Conservation (phyloP, 768 basidiomycete genomes). For the Porphyrellus cyaneotinctus region DNA sequence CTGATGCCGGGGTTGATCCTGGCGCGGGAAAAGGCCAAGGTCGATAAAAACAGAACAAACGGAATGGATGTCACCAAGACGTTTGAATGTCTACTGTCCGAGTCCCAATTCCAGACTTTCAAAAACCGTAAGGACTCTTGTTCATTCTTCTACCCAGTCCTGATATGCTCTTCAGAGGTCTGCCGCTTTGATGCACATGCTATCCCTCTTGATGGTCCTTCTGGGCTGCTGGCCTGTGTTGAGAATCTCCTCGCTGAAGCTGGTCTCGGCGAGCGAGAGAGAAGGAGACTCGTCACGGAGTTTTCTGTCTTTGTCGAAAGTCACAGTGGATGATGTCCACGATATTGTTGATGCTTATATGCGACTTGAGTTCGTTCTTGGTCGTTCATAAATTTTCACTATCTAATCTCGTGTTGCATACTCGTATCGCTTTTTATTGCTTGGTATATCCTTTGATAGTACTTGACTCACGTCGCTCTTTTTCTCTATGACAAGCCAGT, state of each 20-base stretch:
- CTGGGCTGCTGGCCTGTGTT: constrained; percentile 63
- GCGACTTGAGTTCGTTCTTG: constrained; percentile 14
- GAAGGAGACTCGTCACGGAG: constrained; percentile 48
- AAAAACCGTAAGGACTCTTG: constrained; percentile 56
- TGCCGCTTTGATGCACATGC: constrained; percentile 70
- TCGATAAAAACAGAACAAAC: constrained; percentile 13
- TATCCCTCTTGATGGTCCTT: constrained; percentile 72
- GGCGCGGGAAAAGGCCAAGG: constrained; percentile 28
- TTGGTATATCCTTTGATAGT: constrained; percentile 12
- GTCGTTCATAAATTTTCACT: constrained; percentile 25
- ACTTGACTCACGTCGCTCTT: constrained; percentile 14
- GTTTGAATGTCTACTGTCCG: constrained; percentile 35
- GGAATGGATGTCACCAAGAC: constrained; percentile 35
- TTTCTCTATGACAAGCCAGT: constrained; percentile 5
- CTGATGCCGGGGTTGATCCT: constrained; percentile 42
- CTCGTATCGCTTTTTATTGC: constrained; percentile 19
- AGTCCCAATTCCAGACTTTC: constrained; percentile 39
- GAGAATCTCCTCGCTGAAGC: constrained; percentile 54
- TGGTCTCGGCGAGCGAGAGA: constrained; percentile 46
- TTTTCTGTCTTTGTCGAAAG: constrained; percentile 54
- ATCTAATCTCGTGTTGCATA: constrained; percentile 18
- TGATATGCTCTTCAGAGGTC: constrained; percentile 46
- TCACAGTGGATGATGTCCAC: constrained; percentile 20
- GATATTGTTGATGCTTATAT: constrained; percentile 1
- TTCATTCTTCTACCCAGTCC: constrained; percentile 6